phyloP scores from a whole-genome alignment of 305 asterid genomes.

The Plantago coronopus region DNA sequence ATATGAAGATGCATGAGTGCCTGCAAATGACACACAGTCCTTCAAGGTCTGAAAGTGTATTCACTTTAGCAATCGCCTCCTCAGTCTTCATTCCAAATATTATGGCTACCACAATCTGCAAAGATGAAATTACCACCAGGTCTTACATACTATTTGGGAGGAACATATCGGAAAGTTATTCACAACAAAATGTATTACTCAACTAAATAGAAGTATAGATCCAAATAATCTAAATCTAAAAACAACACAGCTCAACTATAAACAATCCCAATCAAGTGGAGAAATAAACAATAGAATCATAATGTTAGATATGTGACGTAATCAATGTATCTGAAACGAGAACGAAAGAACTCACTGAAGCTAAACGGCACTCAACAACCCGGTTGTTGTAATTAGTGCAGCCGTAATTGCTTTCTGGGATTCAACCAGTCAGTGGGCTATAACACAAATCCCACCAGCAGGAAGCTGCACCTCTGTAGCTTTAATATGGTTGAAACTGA shows the following conservation, averaged over 20 bases:
- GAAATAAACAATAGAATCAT: no score
- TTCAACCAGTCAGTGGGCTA: conserved; percentile 87
- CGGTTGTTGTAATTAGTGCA: conserved; percentile 89
- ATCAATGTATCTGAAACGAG: no score
- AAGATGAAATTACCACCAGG: conserved; percentile 20
- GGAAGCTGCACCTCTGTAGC: conserved; percentile 91
- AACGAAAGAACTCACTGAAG: conserved; percentile 58
- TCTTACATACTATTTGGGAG: not conserved
- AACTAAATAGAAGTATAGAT: no score
- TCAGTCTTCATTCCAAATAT: conserved; percentile 71
- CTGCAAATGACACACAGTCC: conserved; percentile 70
- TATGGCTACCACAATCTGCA: conserved; percentile 73
- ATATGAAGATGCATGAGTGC: conserved; percentile 63
- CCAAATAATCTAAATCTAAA: no score
- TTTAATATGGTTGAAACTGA: conserved; percentile 86
- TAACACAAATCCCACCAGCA: conserved; percentile 71
- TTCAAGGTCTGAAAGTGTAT: conserved; percentile 89
- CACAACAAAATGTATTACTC: no score
- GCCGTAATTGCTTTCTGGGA: conserved; percentile 97
- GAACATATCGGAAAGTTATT: not conserved
- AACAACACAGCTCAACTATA: no score
- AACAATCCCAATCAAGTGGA: no score
- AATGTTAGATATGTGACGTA: no score
- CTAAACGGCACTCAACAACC: conserved; percentile 90
- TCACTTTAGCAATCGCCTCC: conserved; percentile 60